Percentiles rank a stretch among this genome's conserved stretches.
These are phyloP conservation scores for Arthroderma sp. DNA, from an alignment of 2,329 filamentous ascomycete species.

Conservation along the genomic window DNA sequence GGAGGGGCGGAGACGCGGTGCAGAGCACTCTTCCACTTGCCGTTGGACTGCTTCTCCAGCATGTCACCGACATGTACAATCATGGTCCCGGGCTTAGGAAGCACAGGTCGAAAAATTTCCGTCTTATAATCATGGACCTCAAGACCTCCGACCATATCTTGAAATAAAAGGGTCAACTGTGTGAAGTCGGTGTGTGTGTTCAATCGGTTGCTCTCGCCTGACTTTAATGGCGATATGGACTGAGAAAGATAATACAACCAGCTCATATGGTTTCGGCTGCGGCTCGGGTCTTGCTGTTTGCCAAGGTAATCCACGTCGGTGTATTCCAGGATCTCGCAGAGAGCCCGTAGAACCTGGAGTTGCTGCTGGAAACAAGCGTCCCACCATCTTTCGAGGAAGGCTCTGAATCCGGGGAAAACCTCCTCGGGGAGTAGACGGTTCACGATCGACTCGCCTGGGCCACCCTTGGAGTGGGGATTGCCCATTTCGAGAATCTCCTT, in stretches of 20 bases:
- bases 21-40: conserved; percentile 35
- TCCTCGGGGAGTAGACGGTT: too few relatives aligned
- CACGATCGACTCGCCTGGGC: not conserved
- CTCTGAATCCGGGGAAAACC: too few relatives aligned
- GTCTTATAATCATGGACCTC: conserved; percentile 37
- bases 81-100: conserved; percentile 32
- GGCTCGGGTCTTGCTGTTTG: not conserved
- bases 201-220: conserved; percentile 1
- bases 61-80: conserved; percentile 42
- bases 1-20: not conserved
- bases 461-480: not conserved
- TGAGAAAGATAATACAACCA: conserved; percentile 1
- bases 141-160: conserved; percentile 38
- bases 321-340: conserved; percentile 1
- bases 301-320: not conserved
- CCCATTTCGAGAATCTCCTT: conserved; percentile 1
- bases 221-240: not conserved
- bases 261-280: conserved; percentile 1
- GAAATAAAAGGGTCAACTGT: conserved; percentile 41
- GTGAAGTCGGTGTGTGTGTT: conserved; percentile 39
- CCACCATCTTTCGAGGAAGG: not conserved
- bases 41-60: conserved; percentile 38
- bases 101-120: conserved; percentile 32
- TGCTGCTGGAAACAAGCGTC: not conserved
- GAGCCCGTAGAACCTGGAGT: not conserved